Percentiles rank a stretch among this genome's conserved stretches.
Conservation (phyloP, 2,329 filamentous ascomycete genomes). For the Xylariaceae sp. region DNA sequence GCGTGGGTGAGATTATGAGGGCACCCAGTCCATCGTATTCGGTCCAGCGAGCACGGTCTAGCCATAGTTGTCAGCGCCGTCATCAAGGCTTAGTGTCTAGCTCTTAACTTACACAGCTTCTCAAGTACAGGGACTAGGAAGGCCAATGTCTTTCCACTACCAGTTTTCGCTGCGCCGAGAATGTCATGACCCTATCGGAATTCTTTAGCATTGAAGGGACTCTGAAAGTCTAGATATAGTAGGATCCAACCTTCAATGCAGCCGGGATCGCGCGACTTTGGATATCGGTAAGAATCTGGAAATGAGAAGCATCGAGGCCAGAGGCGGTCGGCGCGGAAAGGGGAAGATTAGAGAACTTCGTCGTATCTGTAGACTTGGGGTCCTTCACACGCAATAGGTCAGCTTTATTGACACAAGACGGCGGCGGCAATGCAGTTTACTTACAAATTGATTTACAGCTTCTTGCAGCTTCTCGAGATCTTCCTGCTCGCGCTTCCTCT, state of each 20-base stretch:
- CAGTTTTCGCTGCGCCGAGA: slow-evolving; percentile 92
- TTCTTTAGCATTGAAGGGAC: not conserved
- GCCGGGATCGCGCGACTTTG: slow-evolving; percentile 88
- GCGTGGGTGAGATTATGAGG: slow-evolving; percentile 89
- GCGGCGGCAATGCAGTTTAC: no score
- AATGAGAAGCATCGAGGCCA: slow-evolving; percentile 86
- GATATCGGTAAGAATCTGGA: slow-evolving; percentile 88
- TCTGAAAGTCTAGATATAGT: not conserved
- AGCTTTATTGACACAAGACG: no score
- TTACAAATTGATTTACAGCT: slow-evolving; percentile 49
- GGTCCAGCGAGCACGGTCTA: slow-evolving; percentile 84
- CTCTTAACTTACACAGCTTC: slow-evolving; percentile 73
- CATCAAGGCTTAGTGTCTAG: no score
- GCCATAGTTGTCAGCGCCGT: no score
- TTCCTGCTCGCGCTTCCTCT: slow-evolving; percentile 50
- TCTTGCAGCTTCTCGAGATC: slow-evolving; percentile 48
- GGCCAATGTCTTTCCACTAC: slow-evolving; percentile 92
- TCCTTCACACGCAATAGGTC: slow-evolving; percentile 53
- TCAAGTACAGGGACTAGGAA: slow-evolving; percentile 93
- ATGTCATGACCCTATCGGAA: slow-evolving; percentile 85
- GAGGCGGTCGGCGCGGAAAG: slow-evolving; percentile 79
- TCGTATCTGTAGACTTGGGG: slow-evolving; percentile 61
- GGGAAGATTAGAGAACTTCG: slow-evolving; percentile 82
- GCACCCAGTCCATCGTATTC: slow-evolving; percentile 91
- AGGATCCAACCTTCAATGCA: slow-evolving; percentile 54